These are phyloP conservation scores for Bidens hawaiensis DNA, from an alignment of 140 eudicot species.

Conservation along the genomic window DNA sequence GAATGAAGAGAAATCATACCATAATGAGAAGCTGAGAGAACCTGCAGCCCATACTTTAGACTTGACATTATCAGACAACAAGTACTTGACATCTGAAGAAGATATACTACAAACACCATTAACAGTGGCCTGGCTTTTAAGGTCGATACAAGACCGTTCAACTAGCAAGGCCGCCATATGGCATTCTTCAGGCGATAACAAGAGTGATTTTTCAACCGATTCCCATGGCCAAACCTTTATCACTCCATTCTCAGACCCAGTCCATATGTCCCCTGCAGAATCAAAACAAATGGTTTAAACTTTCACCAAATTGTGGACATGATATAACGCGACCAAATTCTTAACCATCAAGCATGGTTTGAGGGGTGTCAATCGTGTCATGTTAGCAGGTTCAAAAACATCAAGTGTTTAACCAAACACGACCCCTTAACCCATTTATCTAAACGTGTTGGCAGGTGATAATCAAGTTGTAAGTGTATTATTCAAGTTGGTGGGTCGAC, in stretches of 20 bases:
- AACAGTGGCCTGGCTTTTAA: constrained; percentile 80
- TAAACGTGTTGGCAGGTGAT: no score
- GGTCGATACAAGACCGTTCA: constrained; percentile 78
- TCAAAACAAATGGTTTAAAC: constrained; percentile 8
- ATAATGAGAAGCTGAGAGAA: constrained; percentile 72
- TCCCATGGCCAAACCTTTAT: constrained; percentile 98
- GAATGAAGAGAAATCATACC: constrained; percentile 42
- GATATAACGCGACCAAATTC: neutral
- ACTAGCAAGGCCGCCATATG: constrained; percentile 98
- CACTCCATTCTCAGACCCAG: constrained; percentile 80
- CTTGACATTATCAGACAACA: constrained; percentile 62
- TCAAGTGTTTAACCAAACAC: no score
- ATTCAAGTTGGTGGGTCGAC: no score
- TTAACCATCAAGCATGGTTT: neutral
- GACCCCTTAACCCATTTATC: no score
- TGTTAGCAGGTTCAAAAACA: no score
- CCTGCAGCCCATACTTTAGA: constrained; percentile 93
- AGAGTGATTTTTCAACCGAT: constrained; percentile 76
- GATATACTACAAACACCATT: constrained; percentile 85
- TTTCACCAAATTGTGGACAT: neutral
- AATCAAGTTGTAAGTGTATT: no score
- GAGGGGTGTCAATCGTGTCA: no score
- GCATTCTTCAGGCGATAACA: constrained; percentile 86
- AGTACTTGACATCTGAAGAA: constrained; percentile 77
- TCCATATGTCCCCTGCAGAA: constrained; percentile 84